Evolutionary conservation across 23 red algal species (phyloP), one percentile per base, ranked within the genome.

Genomic region (Pyropia yezoensis): DNA sequence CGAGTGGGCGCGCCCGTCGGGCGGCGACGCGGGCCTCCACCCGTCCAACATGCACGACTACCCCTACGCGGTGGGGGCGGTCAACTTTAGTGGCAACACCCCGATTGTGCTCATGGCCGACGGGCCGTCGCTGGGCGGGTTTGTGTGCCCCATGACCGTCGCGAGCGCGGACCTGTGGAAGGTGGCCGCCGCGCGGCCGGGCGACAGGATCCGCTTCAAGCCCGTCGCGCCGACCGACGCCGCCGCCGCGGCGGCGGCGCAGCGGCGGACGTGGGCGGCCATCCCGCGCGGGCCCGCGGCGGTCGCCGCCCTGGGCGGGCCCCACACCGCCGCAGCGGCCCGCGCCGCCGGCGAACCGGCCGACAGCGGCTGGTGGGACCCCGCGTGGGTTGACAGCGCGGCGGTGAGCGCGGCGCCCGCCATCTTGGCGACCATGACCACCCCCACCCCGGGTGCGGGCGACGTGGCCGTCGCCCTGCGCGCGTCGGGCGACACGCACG

Each of bases 61-160:
- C 52, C 57, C 70, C 20, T 87, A 87, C 52, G 82, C 82, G 0
- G 71, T 72, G 14, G 82, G 82, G 54, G 82, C 82, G 21, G 82
- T 87, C 24, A 87, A 87, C 54, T 87, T 87, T 54, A 76, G 70
- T 66, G 82, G 82, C 25, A 87, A 87, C 64, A 87, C 82, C 1
- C 82, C 82, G 20, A 87, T 87, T 63, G 71, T 87, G 34, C 71
- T 87, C 52, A 87, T 87, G 82, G 71, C 70, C 15, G 82, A 87
- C 52, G 82, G 82, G 19, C 82, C 82, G 9, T 76, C 70, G 14
- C 71, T 87, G 6, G 82, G 82, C 1, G 82, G 82, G 3, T 87
- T 87, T 62, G 82, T 87, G 19, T 87, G 82, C 34, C 82, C 82
- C 2, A 71, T 87, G n/a, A 87, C 82, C 0, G 70, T 87, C 1